These are phyloP conservation scores for Aspergillus mulundensis DNA, from an alignment of 495 filamentous ascomycete genomes.

Conservation along the genomic window DNA sequence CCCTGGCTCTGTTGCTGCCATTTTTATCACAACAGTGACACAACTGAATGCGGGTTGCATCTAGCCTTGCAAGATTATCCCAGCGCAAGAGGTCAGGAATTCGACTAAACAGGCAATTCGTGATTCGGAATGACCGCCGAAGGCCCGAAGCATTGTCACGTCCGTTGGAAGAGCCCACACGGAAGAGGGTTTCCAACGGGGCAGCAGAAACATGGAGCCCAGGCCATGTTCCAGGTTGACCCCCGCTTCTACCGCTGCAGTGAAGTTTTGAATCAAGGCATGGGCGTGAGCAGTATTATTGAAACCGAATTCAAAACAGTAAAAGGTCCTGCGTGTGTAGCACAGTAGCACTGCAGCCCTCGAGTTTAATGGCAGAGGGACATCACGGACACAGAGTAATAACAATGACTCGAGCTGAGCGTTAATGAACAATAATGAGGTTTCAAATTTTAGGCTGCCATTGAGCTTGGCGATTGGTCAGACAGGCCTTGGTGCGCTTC, in stretches of 20 bases:
- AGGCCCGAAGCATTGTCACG: not conserved
- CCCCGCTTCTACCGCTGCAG: not conserved
- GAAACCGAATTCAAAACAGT: not conserved
- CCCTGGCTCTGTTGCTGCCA: slow-evolving; percentile 10
- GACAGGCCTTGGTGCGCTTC: slow-evolving; percentile 13
- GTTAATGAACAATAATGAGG: not conserved
- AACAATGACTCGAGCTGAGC: not conserved
- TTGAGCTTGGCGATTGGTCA: slow-evolving; percentile 10
- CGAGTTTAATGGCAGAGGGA: not conserved
- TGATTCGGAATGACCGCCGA: not conserved
- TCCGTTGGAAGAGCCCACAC: not conserved
- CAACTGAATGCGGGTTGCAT: not conserved
- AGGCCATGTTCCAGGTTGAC: not conserved
- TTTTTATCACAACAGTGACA: not conserved
- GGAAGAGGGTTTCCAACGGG: not conserved
- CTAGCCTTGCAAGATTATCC: not conserved
- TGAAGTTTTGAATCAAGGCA: not conserved
- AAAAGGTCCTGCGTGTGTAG: not conserved
- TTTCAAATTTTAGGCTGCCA: slow-evolving; percentile 1
- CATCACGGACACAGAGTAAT: not conserved
- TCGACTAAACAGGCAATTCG: not conserved
- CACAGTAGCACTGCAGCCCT: not conserved
- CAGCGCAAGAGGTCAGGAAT: not conserved
- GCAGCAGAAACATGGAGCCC: not conserved
- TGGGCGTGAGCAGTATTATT: not conserved